Evolutionary conservation across 805 yeast species (phyloP).

Genomic region (Wickerhamomyces canadensis): DNA sequence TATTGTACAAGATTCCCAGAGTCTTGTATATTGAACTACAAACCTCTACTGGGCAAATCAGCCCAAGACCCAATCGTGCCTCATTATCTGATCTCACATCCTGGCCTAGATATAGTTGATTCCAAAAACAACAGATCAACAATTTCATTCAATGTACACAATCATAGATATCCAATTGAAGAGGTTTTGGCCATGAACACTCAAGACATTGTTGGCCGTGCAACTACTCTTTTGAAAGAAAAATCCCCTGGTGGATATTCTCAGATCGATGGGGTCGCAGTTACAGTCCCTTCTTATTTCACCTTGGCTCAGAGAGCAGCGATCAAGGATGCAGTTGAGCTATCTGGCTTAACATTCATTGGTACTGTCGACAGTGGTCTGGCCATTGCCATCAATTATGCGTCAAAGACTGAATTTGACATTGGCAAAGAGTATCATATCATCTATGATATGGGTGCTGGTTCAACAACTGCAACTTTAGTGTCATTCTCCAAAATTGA

Average conservation of each 20-base stretch:
- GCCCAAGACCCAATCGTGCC: conserved; percentile 40
- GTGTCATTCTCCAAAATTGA: conserved; percentile 50
- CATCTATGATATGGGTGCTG: conserved; percentile 90
- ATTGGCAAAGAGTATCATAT: conserved; percentile 52
- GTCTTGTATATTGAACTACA: conserved; percentile 59
- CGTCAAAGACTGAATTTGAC: conserved; percentile 47
- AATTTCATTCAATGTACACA: conserved; percentile 49
- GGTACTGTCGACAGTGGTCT: conserved; percentile 83
- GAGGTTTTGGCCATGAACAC: conserved; percentile 83
- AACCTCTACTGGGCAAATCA: conserved; percentile 64
- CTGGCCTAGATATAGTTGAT: conserved; percentile 48
- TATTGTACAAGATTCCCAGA: conserved; percentile 71
- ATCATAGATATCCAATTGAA: conserved; percentile 54
- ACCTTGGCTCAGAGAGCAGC: conserved; percentile 63
- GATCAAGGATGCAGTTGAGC: conserved; percentile 61
- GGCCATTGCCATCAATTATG: conserved; percentile 84
- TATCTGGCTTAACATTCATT: conserved; percentile 61
- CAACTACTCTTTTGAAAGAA: conserved; percentile 51
- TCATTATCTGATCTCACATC: conserved; percentile 48
- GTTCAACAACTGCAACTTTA: conserved; percentile 84
- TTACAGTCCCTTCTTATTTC: conserved; percentile 75
- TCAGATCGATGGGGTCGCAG: conserved; percentile 57
- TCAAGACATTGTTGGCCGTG: conserved; percentile 58
- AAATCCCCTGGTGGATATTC: conserved; percentile 44
- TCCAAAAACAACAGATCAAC: conserved; percentile 43